phyloP scores from a whole-genome alignment of 2,329 filamentous ascomycete species.

The Colletotrichum caudatum region DNA sequence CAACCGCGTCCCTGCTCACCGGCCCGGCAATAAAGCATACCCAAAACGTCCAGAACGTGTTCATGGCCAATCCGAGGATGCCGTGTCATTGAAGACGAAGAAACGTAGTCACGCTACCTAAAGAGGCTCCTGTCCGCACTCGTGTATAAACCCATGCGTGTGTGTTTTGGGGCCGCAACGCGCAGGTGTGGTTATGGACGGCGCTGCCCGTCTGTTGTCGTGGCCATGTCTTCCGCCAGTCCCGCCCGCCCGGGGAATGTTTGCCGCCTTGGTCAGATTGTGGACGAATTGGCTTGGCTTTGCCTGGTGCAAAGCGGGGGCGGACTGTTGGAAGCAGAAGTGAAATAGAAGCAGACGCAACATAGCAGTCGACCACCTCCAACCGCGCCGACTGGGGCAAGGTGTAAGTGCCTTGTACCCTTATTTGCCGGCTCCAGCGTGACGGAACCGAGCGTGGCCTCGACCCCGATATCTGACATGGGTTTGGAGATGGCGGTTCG shows the following conservation, averaged over 20 bases:
- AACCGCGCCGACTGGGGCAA: not conserved
- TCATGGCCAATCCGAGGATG: constrained; percentile 19
- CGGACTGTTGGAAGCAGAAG: constrained; percentile 21
- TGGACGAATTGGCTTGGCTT: constrained; percentile 1
- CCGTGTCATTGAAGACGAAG: constrained; percentile 32
- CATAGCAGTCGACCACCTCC: not conserved
- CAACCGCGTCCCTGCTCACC: not conserved
- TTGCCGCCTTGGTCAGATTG: constrained; percentile 38
- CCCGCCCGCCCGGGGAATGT: constrained; percentile 8
- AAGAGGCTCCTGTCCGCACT: constrained; percentile 5
- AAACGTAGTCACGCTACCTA: constrained; percentile 23
- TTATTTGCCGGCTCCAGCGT: constrained; percentile 29
- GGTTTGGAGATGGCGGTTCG: constrained; percentile 1
- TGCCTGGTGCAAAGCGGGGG: not conserved
- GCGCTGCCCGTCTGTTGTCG: constrained; percentile 27
- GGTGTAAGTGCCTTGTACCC: not conserved
- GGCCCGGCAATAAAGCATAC: not conserved
- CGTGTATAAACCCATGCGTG: not conserved
- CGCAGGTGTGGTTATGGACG: constrained; percentile 24
- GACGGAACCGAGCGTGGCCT: constrained; percentile 21
- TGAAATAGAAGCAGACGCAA: not conserved
- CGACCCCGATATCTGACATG: constrained; percentile 22
- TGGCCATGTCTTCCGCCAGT: constrained; percentile 23
- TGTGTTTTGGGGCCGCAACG: constrained; percentile 18
- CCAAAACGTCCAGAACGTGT: constrained; percentile 9